These are phyloP conservation scores for Fusarium decemcellulare DNA, from an alignment of 2,329 filamentous ascomycete genomes.

Conservation along the genomic window DNA sequence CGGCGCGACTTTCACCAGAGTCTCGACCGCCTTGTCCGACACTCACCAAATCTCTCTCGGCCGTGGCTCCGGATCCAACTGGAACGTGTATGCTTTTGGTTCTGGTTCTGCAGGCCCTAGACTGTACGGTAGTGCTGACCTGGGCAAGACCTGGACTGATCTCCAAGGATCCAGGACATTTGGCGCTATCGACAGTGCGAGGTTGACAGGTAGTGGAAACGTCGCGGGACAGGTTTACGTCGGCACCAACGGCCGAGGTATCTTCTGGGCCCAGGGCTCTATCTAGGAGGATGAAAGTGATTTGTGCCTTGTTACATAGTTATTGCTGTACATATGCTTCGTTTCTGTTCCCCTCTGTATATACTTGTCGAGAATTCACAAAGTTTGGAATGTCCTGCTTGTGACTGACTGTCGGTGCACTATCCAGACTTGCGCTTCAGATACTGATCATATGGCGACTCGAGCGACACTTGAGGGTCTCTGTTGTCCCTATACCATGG, in stretches of 20 bases:
- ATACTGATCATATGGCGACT: background rate
- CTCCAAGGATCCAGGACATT: slow-evolving; percentile 62
- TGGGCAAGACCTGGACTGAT: slow-evolving; percentile 60
- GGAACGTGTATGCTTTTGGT: slow-evolving; percentile 65
- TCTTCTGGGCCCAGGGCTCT: slow-evolving; percentile 49
- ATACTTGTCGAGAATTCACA: no score
- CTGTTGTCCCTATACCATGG: slow-evolving; percentile 41
- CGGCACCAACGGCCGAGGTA: slow-evolving; percentile 65
- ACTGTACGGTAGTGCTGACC: slow-evolving; percentile 61
- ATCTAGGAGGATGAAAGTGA: background rate
- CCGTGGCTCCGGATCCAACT: slow-evolving; percentile 54
- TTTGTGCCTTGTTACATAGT: background rate
- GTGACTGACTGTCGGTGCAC: no score
- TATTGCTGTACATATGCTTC: no score
- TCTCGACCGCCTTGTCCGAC: slow-evolving; percentile 53
- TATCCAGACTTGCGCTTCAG: background rate
- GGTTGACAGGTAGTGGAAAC: slow-evolving; percentile 61
- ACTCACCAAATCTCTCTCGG: slow-evolving; percentile 62
- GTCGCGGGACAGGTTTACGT: slow-evolving; percentile 62
- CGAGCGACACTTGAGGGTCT: background rate
- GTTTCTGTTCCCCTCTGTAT: no score
- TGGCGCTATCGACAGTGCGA: slow-evolving; percentile 57
- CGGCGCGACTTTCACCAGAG: slow-evolving; percentile 61
- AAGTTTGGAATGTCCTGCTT: background rate
- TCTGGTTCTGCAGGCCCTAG: slow-evolving; percentile 57